Conservation (phyloP, 257 asterid species). For the Petrea volubilis region DNA sequence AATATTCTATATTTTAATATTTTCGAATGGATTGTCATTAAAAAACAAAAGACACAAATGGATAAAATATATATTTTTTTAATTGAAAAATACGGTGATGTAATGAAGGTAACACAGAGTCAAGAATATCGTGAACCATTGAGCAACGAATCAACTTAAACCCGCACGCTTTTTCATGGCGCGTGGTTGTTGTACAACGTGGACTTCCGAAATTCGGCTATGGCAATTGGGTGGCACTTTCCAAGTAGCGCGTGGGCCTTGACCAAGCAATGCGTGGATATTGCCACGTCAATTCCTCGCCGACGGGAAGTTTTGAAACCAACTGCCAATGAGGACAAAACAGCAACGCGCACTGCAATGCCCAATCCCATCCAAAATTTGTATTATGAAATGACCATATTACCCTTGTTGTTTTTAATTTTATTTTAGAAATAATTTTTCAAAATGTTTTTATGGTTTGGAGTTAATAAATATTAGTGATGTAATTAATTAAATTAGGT, state of each 20-base stretch:
- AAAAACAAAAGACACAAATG: too few relatives aligned
- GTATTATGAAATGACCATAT: conserved; percentile 3
- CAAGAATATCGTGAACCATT: neutral
- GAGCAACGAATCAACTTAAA: neutral
- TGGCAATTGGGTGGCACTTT: neutral
- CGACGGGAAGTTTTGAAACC: neutral
- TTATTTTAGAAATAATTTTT: too few relatives aligned
- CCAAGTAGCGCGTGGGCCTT: neutral
- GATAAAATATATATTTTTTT: too few relatives aligned
- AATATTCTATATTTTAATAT: too few relatives aligned
- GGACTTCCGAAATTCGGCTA: neutral
- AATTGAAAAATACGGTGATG: too few relatives aligned
- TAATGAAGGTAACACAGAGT: neutral
- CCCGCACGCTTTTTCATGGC: neutral
- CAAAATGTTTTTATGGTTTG: too few relatives aligned
- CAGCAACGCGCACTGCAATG: neutral
- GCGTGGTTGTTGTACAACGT: neutral
- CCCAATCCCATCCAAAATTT: too few relatives aligned
- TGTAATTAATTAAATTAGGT: too few relatives aligned
- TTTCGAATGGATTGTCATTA: too few relatives aligned
- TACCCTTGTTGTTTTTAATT: neutral
- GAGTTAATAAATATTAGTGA: too few relatives aligned
- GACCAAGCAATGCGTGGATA: neutral
- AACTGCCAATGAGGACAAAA: neutral
- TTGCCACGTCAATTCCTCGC: conserved; percentile 13